These are phyloP conservation scores for Taphrina deformans DNA, from an alignment of 1,139 yeast genomes.

Conservation along the genomic window DNA sequence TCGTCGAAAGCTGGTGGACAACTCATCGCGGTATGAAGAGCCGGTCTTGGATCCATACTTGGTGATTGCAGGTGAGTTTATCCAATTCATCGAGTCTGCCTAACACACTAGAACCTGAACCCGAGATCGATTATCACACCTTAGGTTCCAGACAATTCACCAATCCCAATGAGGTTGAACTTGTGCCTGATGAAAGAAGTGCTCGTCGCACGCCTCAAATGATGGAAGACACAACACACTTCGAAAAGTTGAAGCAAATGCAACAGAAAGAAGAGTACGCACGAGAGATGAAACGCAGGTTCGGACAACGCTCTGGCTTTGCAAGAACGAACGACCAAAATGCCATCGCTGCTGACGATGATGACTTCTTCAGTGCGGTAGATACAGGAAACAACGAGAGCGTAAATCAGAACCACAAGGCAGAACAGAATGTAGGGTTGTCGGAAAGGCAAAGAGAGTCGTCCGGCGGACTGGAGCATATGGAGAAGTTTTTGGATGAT, in stretches of 20 bases:
- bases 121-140: constrained; percentile 7
- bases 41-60: constrained; percentile 23
- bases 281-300: constrained; percentile 10
- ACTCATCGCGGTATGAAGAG: constrained; percentile 30
- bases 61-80: neutral
- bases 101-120: constrained; percentile 4
- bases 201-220: neutral
- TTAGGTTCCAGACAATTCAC: constrained; percentile 2
- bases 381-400: neutral
- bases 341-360: neutral
- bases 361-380: neutral
- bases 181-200: constrained; percentile 6
- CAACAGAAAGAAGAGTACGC: constrained; percentile 31
- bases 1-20: constrained; percentile 27
- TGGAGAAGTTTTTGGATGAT: constrained; percentile 13
- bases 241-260: constrained; percentile 9
- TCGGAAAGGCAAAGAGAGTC: neutral
- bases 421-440: no score
- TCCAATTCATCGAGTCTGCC: neutral
- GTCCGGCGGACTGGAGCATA: neutral
- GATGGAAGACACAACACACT: constrained; percentile 23
- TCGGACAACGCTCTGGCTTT: constrained; percentile 16
- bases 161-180: constrained; percentile 13
- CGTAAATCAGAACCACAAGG: neutral
- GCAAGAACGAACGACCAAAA: neutral